Base-by-base conservation (phyloP, 805 yeast species). In the Candida chilensis region DNA sequence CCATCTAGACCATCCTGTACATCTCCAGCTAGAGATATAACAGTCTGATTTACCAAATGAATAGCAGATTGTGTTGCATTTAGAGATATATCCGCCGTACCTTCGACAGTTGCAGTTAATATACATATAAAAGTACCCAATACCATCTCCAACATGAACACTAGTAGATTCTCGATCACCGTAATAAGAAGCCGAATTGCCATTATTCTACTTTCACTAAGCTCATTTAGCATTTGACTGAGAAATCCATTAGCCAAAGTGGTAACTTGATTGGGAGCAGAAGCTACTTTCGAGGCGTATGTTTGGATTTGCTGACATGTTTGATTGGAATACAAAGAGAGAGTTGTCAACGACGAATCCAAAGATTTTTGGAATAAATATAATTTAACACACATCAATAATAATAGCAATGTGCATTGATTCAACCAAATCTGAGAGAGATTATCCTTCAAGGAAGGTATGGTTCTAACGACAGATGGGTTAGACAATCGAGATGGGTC, bases 61-160 rank as follows among this genome's bases (percentile, higher is more conserved):
- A 87, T 63, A 1, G 85, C 58, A 1, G 67, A 47, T 41, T 80
- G 83, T 0, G 94, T 76, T 1, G 85, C 71, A 45, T 83, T 80
- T 2, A 83, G 49, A 0, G 94, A 94, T 18, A 76, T 73, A 39
- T 74, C 75, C 2, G 78, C 79, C 0, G 83, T 68, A 3, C 88
- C 84, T 42, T 74, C 78, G 5, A 88, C 61, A 0, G 87, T 73
- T 4, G 92, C 78, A 0, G 82, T 73, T 10, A 86, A 49, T 10
- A 92, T 59, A 51, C 98, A 92, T 0, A 81, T 78, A 52, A 84
- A 85, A 0, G 97, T 92, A 0, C 96, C 97, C 2, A 87, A 51
- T 28, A 81, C 71, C 38, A 90, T 42, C 19, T 87, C 86, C 6
- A 90, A 55, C 5, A 74, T 57, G 45, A 90, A 84, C 4, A 73